phyloP scores from a whole-genome alignment of 257 asterid species.

The Primulina eburnea region DNA sequence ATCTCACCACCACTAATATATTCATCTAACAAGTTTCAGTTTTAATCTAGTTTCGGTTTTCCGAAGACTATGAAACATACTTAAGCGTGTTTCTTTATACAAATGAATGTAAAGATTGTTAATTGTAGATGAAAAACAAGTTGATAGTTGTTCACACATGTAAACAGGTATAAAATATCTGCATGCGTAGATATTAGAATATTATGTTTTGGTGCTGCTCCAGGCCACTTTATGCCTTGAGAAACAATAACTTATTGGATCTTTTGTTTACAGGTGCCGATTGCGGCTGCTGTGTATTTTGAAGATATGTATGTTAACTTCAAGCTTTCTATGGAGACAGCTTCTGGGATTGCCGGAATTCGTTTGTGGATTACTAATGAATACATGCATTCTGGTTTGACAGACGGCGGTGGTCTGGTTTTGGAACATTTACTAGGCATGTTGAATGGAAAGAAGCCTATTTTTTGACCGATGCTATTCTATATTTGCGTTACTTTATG shows the following conservation, averaged over 20 bases:
- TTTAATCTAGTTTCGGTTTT: too few species aligned
- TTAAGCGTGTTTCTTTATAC: too few species aligned
- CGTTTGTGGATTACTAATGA: constrained; percentile 91
- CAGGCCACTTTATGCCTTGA: background rate
- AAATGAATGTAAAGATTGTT: too few species aligned
- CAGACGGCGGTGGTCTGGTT: constrained; percentile 74
- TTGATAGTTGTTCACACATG: too few species aligned
- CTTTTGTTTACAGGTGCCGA: constrained; percentile 60
- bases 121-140: too few species aligned
- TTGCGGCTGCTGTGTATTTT: constrained; percentile 90
- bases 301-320: constrained; percentile 93
- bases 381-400: constrained; percentile 91
- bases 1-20: background rate
- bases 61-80: too few species aligned
- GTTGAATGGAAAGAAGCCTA: constrained; percentile 86
- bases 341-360: constrained; percentile 67
- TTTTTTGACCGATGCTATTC: constrained; percentile 39
- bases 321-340: constrained; percentile 77
- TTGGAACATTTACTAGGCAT: constrained; percentile 71
- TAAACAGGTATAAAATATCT: too few species aligned
- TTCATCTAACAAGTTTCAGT: background rate
- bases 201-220: background rate
- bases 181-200: too few species aligned
- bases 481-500: background rate
- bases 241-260: background rate